Base-by-base conservation (phyloP, 768 basidiomycete genomes). In the Phaffia australis region DNA sequence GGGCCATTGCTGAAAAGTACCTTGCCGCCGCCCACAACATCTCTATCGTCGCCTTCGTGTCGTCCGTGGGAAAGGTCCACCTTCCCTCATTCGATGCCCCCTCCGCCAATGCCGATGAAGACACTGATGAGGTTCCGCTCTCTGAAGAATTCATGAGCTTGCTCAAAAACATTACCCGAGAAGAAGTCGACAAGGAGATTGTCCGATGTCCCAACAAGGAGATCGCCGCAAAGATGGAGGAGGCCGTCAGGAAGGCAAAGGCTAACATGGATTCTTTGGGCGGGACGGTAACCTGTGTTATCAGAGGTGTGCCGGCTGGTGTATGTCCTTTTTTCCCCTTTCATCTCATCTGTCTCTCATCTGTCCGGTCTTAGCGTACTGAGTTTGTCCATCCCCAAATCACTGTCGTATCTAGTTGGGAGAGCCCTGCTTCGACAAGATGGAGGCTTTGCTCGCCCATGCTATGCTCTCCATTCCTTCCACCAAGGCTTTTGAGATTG, bases 381-480 rank as follows among this genome's bases (percentile, higher is more conserved):
- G n/a, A n/a, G n/a, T n/a, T n/a, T n/a, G n/a, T n/a, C n/a, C n/a
- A n/a, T n/a, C n/a, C n/a, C n/a, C n/a, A n/a, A n/a, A n/a, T n/a
- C n/a, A n/a, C n/a, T n/a, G n/a, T n/a, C n/a, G n/a, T n/a, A n/a
- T 18, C 15, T 55, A 63, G 52, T 83, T 98, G 32, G 95, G 95
- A 59, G 95, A 98, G 77, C 95, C 95, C 62, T 87, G 89, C 60
- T 98, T 99, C 77, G 93, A 99, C 83, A 98, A 98, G 78, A 87
- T 98, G 76, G 94, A 95, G 77, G 95, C 95, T 23, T 83, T 83
- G 69, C 85, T 99, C 68, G 94, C 83, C 16, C 95, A 98, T 75
- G 95, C 95, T 9, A 98, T 99, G 94, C 83, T 99, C 61, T 95
- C 92, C 63, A 95, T 99, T 74, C 95, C 95, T 30, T 94, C 95